Base-by-base conservation (phyloP, 228 moss, liverwort and hornwort species). In the Sphagnum fallax region DNA sequence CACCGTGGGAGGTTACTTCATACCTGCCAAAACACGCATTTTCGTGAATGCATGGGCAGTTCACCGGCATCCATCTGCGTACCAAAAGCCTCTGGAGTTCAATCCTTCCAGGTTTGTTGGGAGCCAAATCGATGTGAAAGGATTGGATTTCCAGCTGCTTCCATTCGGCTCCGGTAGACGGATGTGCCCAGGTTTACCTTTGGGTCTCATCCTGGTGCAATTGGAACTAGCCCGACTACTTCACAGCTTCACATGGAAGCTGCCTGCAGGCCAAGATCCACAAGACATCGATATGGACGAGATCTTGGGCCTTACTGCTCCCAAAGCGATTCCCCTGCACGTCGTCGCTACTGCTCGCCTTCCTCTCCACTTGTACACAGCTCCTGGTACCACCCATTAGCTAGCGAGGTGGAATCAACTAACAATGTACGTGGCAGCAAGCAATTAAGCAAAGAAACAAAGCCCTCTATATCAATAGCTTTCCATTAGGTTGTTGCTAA, bases 21-120 rank as follows among this genome's bases (percentile, higher is more conserved):
- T 86, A 5, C 86, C 83, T 13, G 61, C 72, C 2, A 77, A 79
- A 14, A 80, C 59, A 62, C 74, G 68, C 15, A 62, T 82, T 6
- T 75, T 80, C 63, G 53, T 86, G 49, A 86, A 86, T 70, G 48
- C 76, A 8, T 86, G 80, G 77, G 64, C 82, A 0, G 6, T 75
- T 5, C 71, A 74, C 4, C 79, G 83, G 57, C 59, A 80, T 16
- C 16, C 16, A 16, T 16, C 16, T 16, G 70, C 62, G 14, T 86
- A 72, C 74, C 8, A 10, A 0, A 64, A 71, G 0, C 86, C 79
- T 0, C 52, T 77, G 13, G 61, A 77, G 6, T 80, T 79, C 59
- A 68, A 80, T 5, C 85, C 85, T 4, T 80, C 75, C 4, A 72
- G 81, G 8, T 76, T 76, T 50, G 32, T 0, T 68, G 75, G 81